These are phyloP conservation scores for Verticillium nubilum DNA, from an alignment of 2,329 filamentous ascomycete species.

Conservation along the genomic window DNA sequence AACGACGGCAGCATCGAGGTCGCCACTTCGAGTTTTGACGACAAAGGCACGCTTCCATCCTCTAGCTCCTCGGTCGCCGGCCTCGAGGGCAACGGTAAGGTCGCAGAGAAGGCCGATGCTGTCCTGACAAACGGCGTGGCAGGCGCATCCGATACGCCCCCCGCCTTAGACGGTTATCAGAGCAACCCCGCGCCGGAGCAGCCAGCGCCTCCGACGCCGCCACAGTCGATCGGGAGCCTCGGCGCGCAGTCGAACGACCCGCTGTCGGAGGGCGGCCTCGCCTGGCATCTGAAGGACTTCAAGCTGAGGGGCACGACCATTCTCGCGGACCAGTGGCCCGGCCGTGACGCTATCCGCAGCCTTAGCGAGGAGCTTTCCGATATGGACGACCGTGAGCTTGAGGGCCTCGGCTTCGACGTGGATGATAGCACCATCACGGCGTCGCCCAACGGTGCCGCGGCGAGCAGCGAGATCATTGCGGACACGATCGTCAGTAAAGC, in stretches of 20 bases:
- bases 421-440: conserved; percentile 41
- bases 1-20: conserved; percentile 39
- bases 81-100: conserved; percentile 16
- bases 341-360: conserved; percentile 57
- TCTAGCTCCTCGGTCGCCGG: conserved; percentile 21
- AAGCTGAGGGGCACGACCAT: conserved; percentile 76
- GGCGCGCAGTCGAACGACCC: conserved; percentile 42
- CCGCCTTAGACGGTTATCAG: conserved; percentile 41
- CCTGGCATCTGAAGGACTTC: conserved; percentile 83
- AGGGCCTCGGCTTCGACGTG: conserved; percentile 57
- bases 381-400: conserved; percentile 84
- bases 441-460: conserved; percentile 19
- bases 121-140: conserved; percentile 21
- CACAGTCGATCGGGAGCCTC: conserved; percentile 57
- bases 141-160: conserved; percentile 34
- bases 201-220: conserved; percentile 57
- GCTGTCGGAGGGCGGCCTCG: conserved; percentile 69
- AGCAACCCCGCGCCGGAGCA: conserved; percentile 23
- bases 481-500: conserved; percentile 18
- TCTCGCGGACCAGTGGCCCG: conserved; percentile 68
- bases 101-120: conserved; percentile 18
- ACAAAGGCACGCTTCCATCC: conserved; percentile 10
- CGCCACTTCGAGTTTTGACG: conserved; percentile 28
- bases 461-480: conserved; percentile 7
- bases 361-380: conserved; percentile 88